phyloP scores from a whole-genome alignment of 2,329 filamentous ascomycete genomes.

The Dichotomopilus funicola region DNA sequence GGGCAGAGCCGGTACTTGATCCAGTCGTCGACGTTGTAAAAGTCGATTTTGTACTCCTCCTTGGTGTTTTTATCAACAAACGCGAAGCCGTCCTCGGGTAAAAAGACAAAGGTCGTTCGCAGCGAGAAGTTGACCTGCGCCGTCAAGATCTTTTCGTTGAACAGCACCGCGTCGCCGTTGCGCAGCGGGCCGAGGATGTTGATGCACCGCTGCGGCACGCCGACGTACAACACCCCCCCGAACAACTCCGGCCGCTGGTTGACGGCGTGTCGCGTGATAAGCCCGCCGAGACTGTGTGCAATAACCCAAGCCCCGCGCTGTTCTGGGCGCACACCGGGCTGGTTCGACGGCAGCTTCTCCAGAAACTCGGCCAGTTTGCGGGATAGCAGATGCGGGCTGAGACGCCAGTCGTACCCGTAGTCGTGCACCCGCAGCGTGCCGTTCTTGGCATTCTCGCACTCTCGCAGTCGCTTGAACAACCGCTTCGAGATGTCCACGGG shows the following conservation, averaged over 20 bases:
- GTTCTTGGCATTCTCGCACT: slow-evolving; percentile 63
- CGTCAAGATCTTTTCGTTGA: slow-evolving; percentile 84
- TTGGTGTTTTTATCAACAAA: slow-evolving; percentile 79
- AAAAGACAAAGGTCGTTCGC: slow-evolving; percentile 74
- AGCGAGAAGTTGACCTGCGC: slow-evolving; percentile 92
- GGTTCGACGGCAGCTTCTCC: slow-evolving; percentile 68
- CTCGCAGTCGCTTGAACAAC: slow-evolving; percentile 69
- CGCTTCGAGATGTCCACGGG: slow-evolving; percentile 83
- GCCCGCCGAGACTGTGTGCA: slow-evolving; percentile 78
- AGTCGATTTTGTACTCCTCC: slow-evolving; percentile 75
- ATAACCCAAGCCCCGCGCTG: slow-evolving; percentile 70
- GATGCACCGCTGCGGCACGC: slow-evolving; percentile 76
- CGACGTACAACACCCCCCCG: slow-evolving; percentile 77
- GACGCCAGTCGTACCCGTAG: slow-evolving; percentile 91
- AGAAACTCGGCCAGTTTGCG: slow-evolving; percentile 66
- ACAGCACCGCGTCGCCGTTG: slow-evolving; percentile 84
- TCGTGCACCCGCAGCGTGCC: slow-evolving; percentile 76
- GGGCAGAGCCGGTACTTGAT: slow-evolving; percentile 71
- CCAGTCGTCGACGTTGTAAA: slow-evolving; percentile 76
- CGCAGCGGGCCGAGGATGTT: slow-evolving; percentile 86
- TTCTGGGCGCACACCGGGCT: slow-evolving; percentile 42
- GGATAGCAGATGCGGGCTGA: slow-evolving; percentile 73
- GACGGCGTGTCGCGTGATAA: slow-evolving; percentile 82
- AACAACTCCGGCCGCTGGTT: slow-evolving; percentile 82
- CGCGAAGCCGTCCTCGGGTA: slow-evolving; percentile 81